Evolutionary conservation across 2,329 filamentous ascomycete species (phyloP), one percentile per base, ranked within the genome.

Genomic region (Ascochyta koolunga): DNA sequence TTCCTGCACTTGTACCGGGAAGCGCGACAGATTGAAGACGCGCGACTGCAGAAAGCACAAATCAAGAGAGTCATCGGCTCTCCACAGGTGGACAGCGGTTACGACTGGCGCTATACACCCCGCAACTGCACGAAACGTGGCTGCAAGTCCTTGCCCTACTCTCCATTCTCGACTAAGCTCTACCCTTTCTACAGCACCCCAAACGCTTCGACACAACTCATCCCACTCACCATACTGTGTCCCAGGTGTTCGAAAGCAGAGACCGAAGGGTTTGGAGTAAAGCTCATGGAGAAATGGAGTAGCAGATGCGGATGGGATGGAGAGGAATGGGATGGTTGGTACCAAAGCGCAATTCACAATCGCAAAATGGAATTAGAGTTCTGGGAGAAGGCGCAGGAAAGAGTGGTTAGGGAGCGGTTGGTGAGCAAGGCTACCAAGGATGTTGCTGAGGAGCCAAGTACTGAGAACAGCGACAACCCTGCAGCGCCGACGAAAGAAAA

Each of bases 341-440:
- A 65, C 31, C 56, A 51, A 8, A 61, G 63, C 24, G 40, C 61
- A 1, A 32, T 53, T 1, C 58, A 46, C 1, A 62, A 69, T 24
- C 49, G 70, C 3, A 53, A 56, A 6, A 56, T 58, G 43, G 68
- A 71, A 38, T 11, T 36, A 13, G 65, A 59, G 22, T 73, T 66
- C 36, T 72, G 68, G 69, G 60, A 65, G 36, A 55, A 56, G 38
- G 67, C 68, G 39, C 70, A 73, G 49, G 66, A 71, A 50, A 59
- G 58, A 32, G 59, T 63, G 16, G 65, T 71, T 1, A 56, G 50
- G 36, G 67, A 68, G 46, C 55, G 52, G 24, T 51, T 60, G 8
- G 48, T 52, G 19, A 52, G 42, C 35, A 49, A 22, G 27, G 38
- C 19, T 32, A 53, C 48, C 11, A 40, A 42, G 10, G 47, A 36